Evolutionary conservation across 768 basidiomycete species (phyloP).

Genomic region (Leucogyrophana mollusca): DNA sequence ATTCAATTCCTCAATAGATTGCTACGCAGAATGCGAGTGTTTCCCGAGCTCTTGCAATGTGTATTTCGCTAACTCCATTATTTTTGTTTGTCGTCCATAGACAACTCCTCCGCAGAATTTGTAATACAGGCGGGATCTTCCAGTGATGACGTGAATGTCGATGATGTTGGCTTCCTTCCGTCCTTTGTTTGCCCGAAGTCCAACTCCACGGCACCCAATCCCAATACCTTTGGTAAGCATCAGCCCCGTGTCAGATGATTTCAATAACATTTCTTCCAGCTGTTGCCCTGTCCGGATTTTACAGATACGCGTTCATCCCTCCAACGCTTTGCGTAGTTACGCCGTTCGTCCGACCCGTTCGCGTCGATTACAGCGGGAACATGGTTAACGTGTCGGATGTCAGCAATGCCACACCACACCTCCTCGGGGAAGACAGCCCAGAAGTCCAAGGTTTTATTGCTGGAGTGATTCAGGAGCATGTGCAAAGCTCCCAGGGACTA

Average conservation of each 20-base stretch:
- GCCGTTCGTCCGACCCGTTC: constrained; percentile 10
- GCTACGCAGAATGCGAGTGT: no score
- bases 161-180: constrained; percentile 5
- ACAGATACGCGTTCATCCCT: constrained; percentile 14
- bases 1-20: no score
- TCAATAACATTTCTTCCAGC: no score
- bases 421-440: not conserved
- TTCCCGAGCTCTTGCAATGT: no score
- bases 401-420: not conserved
- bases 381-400: not conserved
- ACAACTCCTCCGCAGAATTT: no score
- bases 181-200: constrained; percentile 10
- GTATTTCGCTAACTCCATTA: no score
- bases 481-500: constrained; percentile 11
- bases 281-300: not conserved
- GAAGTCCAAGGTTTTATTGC: constrained; percentile 13
- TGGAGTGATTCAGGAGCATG: constrained; percentile 5
- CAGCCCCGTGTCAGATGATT: no score
- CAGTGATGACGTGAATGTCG: no score
- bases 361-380: constrained; percentile 9
- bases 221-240: constrained; percentile 4
- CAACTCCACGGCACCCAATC: not conserved
- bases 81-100: no score
- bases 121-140: no score
- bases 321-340: constrained; percentile 6